Percentiles rank a stretch among this genome's conserved stretches.
Evolutionary conservation across 1,284 basidiomycete species (phyloP).

Genomic region (Austroboletus olivaceoglutinosus): DNA sequence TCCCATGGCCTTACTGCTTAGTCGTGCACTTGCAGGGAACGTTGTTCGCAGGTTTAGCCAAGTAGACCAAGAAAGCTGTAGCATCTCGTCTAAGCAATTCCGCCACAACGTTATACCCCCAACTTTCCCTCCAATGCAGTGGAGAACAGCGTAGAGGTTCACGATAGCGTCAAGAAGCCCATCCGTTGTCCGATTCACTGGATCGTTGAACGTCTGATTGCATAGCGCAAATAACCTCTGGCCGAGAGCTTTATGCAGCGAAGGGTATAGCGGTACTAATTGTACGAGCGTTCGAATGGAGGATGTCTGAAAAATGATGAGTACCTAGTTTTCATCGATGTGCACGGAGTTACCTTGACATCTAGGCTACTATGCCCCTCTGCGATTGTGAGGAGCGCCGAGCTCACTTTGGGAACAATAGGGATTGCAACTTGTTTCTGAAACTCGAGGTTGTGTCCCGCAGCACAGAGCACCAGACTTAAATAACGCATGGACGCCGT

Average conservation of each 20-base stretch:
- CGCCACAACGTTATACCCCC: conserved; percentile 69
- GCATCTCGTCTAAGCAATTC: conserved; percentile 65
- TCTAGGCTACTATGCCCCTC: conserved; percentile 52
- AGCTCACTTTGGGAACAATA: conserved; percentile 66
- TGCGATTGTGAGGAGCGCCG: conserved; percentile 52
- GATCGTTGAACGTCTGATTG: conserved; percentile 56
- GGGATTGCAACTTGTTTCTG: conserved; percentile 72
- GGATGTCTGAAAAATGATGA: conserved; percentile 42
- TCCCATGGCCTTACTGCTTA: conserved; percentile 11
- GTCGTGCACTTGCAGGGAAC: conserved; percentile 37
- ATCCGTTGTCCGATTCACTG: conserved; percentile 43
- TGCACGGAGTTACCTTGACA: conserved; percentile 38
- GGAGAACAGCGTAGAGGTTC: conserved; percentile 57
- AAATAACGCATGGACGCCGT: conserved; percentile 64
- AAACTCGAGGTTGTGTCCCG: conserved; percentile 64
- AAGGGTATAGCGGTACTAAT: conserved; percentile 64
- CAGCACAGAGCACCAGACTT: conserved; percentile 53
- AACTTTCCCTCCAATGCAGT: conserved; percentile 73
- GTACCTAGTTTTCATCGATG: background rate
- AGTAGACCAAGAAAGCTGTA: conserved; percentile 60
- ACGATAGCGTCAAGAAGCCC: conserved; percentile 50
- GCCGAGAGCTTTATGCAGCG: conserved; percentile 56
- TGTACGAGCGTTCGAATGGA: conserved; percentile 52
- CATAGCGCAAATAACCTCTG: conserved; percentile 49
- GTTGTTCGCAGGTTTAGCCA: conserved; percentile 58